These are phyloP conservation scores for Coniochaeta sp. DNA, from an alignment of 2,329 filamentous ascomycete genomes.

Conservation along the genomic window DNA sequence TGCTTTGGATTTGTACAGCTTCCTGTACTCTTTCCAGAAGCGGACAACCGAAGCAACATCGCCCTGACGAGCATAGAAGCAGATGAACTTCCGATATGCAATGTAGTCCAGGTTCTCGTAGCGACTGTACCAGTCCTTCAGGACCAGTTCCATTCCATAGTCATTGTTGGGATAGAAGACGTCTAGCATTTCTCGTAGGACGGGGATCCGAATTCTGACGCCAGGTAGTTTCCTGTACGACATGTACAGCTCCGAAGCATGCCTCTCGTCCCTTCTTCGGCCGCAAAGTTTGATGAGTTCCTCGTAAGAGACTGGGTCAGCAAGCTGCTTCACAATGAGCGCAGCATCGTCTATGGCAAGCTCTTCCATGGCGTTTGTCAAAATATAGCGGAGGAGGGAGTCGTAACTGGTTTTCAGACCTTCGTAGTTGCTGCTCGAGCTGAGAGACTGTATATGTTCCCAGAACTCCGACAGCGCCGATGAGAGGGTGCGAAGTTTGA, in stretches of 20 bases:
- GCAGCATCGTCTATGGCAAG: conserved; percentile 17
- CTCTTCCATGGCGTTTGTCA: conserved; percentile 8
- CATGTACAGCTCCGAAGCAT: conserved; percentile 35
- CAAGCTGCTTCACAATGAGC: conserved; percentile 31
- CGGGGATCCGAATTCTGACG: conserved; percentile 25
- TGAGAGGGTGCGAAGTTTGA: background rate
- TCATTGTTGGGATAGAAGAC: conserved; percentile 28
- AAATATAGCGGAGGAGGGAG: conserved; percentile 9
- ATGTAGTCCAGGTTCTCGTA: conserved; percentile 31
- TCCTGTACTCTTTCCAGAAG: conserved; percentile 36
- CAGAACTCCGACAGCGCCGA: background rate
- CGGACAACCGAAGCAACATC: conserved; percentile 36
- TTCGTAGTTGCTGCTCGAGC: background rate
- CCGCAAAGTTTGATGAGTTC: conserved; percentile 29
- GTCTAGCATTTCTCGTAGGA: conserved; percentile 39
- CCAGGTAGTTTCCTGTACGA: conserved; percentile 35
- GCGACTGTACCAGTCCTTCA: conserved; percentile 39
- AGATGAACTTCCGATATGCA: conserved; percentile 41
- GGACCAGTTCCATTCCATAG: conserved; percentile 35
- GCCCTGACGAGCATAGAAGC: conserved; percentile 39
- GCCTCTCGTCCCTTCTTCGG: conserved; percentile 17
- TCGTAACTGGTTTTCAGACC: background rate
- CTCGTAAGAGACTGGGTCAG: conserved; percentile 33
- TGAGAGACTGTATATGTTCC: background rate
- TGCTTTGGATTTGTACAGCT: conserved; percentile 17